These are phyloP conservation scores for Hortaea sp. DNA, from an alignment of 2,329 filamentous ascomycete species.

Conservation along the genomic window DNA sequence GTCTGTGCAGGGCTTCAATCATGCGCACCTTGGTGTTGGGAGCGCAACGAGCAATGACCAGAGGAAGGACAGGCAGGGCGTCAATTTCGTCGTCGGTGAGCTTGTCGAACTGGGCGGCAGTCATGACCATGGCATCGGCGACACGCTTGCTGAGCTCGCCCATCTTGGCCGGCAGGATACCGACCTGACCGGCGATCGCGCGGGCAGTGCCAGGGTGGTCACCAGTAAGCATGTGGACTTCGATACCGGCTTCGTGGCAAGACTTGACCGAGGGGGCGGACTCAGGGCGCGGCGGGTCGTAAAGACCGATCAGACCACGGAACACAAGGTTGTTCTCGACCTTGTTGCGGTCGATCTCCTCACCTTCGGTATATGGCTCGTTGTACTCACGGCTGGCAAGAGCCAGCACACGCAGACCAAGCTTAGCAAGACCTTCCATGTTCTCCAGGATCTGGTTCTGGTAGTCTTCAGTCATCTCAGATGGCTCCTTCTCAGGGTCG, in stretches of 20 bases:
- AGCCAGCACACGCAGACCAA: conserved; percentile 57
- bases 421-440: conserved; percentile 58
- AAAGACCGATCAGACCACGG: conserved; percentile 74
- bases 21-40: conserved; percentile 83
- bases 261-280: conserved; percentile 62
- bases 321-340: conserved; percentile 50
- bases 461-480: conserved; percentile 36
- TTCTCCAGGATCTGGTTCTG: conserved; percentile 50
- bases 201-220: conserved; percentile 70
- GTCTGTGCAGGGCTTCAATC: conserved; percentile 77
- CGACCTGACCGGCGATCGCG: conserved; percentile 69
- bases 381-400: conserved; percentile 3
- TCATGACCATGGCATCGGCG: conserved; percentile 62
- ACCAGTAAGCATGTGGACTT: conserved; percentile 76
- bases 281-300: conserved; percentile 75
- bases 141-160: conserved; percentile 49
- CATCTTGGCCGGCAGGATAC: conserved; percentile 54
- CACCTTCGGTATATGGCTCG: conserved; percentile 44
- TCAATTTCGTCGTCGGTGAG: conserved; percentile 50
- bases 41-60: conserved; percentile 75
- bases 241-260: conserved; percentile 64
- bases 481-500: conserved; percentile 23
- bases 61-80: conserved; percentile 59
- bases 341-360: conserved; percentile 1
- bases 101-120: conserved; percentile 43